Evolutionary conservation across 768 basidiomycete genomes (phyloP).

Genomic region (Hypholoma sublateritium): DNA sequence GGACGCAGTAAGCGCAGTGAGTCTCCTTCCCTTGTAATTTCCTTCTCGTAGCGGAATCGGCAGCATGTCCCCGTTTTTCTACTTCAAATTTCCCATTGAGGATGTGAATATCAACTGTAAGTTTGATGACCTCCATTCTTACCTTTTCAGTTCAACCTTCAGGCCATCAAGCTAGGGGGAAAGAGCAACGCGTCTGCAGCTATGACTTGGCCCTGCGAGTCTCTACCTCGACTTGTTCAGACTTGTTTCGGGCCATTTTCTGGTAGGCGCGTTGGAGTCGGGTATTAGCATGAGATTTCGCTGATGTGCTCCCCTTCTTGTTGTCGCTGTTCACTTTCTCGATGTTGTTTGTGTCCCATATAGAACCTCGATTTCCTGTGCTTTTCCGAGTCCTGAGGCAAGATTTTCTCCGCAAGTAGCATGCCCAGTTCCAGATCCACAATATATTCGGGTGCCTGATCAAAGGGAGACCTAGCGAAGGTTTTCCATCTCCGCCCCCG

Average conservation of each 20-base stretch:
- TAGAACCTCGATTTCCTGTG: conserved; percentile 57
- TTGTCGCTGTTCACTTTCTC: too few relatives aligned
- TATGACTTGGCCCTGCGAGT: conserved; percentile 74
- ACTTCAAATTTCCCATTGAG: conserved; percentile 61
- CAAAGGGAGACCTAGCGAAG: too few relatives aligned
- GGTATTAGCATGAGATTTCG: not conserved
- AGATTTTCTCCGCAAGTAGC: too few relatives aligned
- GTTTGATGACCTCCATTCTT: conserved; percentile 60
- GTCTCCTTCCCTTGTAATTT: conserved; percentile 69
- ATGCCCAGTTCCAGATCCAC: conserved; percentile 88
- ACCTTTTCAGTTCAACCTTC: conserved; percentile 52
- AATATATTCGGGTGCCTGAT: too few relatives aligned
- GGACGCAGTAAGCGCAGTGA: conserved; percentile 61
- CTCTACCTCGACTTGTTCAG: conserved; percentile 64
- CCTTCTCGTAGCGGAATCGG: conserved; percentile 45
- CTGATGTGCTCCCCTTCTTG: too few relatives aligned
- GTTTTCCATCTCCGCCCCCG: conserved; percentile 93
- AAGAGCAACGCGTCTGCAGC: conserved; percentile 61
- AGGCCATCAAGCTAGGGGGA: conserved; percentile 51
- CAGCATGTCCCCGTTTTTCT: conserved; percentile 51
- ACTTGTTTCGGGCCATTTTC: conserved; percentile 64
- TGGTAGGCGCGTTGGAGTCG: conserved; percentile 25
- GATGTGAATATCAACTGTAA: conserved; percentile 69
- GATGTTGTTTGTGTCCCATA: too few relatives aligned
- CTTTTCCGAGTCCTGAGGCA: too few relatives aligned